Evolutionary conservation across 495 filamentous ascomycete genomes (phyloP), one percentile per base, ranked within the genome.

Genomic region (Tuber aestivum): DNA sequence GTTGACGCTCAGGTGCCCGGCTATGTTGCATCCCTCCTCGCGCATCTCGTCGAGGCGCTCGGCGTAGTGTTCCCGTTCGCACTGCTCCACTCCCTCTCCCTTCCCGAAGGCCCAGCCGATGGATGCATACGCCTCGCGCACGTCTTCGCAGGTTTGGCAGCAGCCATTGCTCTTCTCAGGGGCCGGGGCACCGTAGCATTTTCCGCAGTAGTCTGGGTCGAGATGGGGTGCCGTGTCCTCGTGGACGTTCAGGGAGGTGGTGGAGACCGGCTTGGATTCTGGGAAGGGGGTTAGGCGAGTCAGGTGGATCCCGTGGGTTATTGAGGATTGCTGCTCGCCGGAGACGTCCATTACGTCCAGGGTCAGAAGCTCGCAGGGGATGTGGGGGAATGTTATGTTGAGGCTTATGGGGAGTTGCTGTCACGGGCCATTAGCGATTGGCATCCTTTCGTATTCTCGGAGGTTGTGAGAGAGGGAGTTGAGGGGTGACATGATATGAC

Each of bases 311-410:
- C 95, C 95, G 83, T 98, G 95, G 82, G 91, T 89, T 73, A 99
- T 92, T 65, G 95, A 96, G 71, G 91, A 90, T 83, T 99, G 95
- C 83, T 97, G 92, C 84, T 99, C 95, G 65, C 95, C 95, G 21
- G 93, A 96, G 18, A 99, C 94, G 84, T 99, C 95, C 95, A 99
- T 98, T 50, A 99, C 95, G 83, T 99, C 95, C 78, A 99, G 90
- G 23, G 95, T 97, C 72, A 98, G 85, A 70, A 99, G 90, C 84
- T 98, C 94, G 86, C 95, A 99, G 44, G 95, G 95, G 42, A 99
- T 87, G 44, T 90, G 91, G 8, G 96, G 95, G 84, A 99, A 99
- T 32, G 93, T 95, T 78, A 99, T 93, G 87, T 99, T 99, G 86
- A 99, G 88, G 84, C 97, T 94, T 77, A 99, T 99, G 81, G 98